Base-by-base conservation (phyloP, 345 rosid species). In the Ailanthus altissimus region DNA sequence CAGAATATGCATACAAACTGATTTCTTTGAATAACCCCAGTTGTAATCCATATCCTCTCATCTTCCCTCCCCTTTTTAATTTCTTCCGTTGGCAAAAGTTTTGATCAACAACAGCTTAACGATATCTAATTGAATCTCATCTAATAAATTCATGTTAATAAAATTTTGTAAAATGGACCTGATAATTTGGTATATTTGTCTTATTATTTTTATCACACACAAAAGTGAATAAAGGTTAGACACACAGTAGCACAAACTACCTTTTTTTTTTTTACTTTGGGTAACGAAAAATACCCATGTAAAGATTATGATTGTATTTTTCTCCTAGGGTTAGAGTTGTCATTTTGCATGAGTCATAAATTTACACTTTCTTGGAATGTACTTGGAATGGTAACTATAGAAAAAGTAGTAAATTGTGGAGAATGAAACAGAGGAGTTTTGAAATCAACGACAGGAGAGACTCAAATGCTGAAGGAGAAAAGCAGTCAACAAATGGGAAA, bases 401-500 rank as follows among this genome's bases (percentile, higher is more conserved):
- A 78, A 26, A 57, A 61, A 59, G 54, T 23, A 58, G 61, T 28
- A 28, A 40, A 79, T 68, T 65, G 62, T 56, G 68, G 49, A 59
- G 74, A 68, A 45, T 59, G 69, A 46, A 46, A 63, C 12, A 72
- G 67, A 68, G 62, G 70, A 56, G 80, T 64, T 79, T 67, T 46
- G 56, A 73, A 67, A 68, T 57, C 2, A n/a, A n/a, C 23, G 45
- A 75, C 38, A 70, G n/a, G 72, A 45, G 73, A 46, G 65, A 75
- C 62, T 79, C 83, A 82, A 67, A 78, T 61, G 66, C 42, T 71
- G 69, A 67, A 25, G 70, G 46, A 69, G 57, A 82, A 84, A 83
- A 70, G 85, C 83, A 75, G 84, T 81, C 77, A 83, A 84, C 64
- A 82, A 82, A 80, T 73, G 78, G 67, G 75, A 77, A 81, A 83